Evolutionary conservation across 306 rosid species (phyloP).

Genomic region (Aeschynomene evenia): DNA sequence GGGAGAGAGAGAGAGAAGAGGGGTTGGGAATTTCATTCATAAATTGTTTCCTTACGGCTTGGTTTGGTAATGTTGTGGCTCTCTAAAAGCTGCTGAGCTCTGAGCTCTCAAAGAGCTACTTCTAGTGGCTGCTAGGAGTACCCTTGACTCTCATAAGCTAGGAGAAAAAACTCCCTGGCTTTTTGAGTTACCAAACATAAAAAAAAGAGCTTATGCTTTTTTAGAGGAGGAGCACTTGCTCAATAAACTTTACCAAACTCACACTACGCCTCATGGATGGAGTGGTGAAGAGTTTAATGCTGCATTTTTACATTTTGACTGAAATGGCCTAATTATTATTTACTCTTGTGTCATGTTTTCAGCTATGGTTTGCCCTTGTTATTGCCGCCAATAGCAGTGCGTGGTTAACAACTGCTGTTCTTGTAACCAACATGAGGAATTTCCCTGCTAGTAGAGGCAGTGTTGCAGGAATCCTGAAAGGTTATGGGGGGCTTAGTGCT

Average conservation of each 20-base stretch:
- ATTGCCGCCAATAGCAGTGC: slow-evolving; percentile 71
- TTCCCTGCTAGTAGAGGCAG: slow-evolving; percentile 73
- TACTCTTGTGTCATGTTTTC: slow-evolving; percentile 21
- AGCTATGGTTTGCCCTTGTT: slow-evolving; percentile 69
- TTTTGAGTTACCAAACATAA: no score
- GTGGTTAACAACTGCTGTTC: slow-evolving; percentile 70
- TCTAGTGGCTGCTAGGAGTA: no score
- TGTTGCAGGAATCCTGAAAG: slow-evolving; percentile 69
- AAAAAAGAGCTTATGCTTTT: no score
- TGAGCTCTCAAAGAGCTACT: no score
- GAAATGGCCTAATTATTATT: background rate
- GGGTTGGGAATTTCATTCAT: background rate
- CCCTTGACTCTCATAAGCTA: no score
- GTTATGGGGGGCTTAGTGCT: slow-evolving; percentile 74
- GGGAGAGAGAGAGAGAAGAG: background rate
- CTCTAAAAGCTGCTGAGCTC: no score
- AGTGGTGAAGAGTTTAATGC: background rate
- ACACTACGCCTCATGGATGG: no score
- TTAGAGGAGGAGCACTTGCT: no score
- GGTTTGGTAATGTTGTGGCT: no score
- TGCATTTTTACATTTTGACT: slow-evolving; percentile 15
- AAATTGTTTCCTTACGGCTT: background rate
- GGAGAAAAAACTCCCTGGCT: no score
- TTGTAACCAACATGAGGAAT: slow-evolving; percentile 86
- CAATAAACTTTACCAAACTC: no score